Base-by-base conservation (phyloP, 2,329 filamentous ascomycete species). In the Volutella citrinella region DNA sequence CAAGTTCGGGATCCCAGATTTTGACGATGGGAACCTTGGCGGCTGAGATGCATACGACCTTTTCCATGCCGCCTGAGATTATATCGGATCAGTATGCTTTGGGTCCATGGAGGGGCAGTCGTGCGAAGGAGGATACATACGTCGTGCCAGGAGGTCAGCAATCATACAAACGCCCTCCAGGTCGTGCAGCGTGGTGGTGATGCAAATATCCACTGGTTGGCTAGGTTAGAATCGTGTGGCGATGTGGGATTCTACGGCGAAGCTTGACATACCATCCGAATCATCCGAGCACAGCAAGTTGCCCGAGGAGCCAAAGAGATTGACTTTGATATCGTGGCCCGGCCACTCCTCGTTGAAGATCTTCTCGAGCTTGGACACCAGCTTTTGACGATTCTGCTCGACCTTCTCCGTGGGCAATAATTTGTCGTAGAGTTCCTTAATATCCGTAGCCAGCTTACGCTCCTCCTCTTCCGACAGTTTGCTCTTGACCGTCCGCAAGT, bases 11-110 rank as follows among this genome's bases (percentile, higher is more conserved):
- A 59, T 98, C 93, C 90, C 93, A 98, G 36, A 95, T 87, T 69
- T 97, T 97, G 50, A 98, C 93, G 55, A 98, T 98, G 5, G 93
- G 91, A 11, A 98, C 93, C 64, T 96, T 97, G 40, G 93, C 93
- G 25, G 85, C 87, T 18, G 88, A 88, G 32, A 97, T 88, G 59
- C 93, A 98, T 16, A 96, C 86, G 2, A 98, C 89, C 54, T 87
- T 87, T 61, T 97, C 78, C 93, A 98, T 98, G 23, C 91, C 91
- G 68, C 88, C 91, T 95, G 53, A 78, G 25, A 7, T 32, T 25
- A 16, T 13, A 6, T 19, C 41, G 59, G n/a, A n/a, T n/a, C n/a
- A n/a, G n/a, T n/a, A n/a, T n/a, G n/a, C n/a, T n/a, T 70, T 56
- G 74, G 64, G 14, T 18, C 26, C 11, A n/a, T 19, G n/a, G 15